Base-by-base conservation (phyloP, 306 rosid genomes). In the Citrullus mucosospermus region DNA sequence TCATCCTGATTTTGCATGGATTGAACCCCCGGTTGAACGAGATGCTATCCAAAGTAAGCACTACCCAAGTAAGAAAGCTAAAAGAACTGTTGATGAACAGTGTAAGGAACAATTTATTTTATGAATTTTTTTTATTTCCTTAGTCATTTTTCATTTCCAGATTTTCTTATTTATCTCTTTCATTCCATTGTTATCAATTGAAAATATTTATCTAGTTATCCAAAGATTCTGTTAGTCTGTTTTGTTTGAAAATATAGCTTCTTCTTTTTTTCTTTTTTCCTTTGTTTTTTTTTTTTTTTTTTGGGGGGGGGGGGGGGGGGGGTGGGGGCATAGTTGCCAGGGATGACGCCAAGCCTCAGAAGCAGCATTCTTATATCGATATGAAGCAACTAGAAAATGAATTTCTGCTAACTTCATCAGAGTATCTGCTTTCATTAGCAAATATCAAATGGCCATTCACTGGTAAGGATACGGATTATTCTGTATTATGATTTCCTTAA, bases 1-100 rank as follows among this genome's bases (percentile, higher is more conserved):
- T 85, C 97, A 85, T 79, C 96, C 96, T 76, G 89, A 89, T 59
- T 88, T 84, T 86, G 91, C 96, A 34, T 95, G 97, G 93, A 88
- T 95, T 83, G 98, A 89, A 87, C 85, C 84, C 78, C 85, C 80
- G 59, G 81, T 82, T 30, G 96, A 90, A 38, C 87, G 84, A 80
- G 85, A 82, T 80, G 73, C 86, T 81, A 86, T 80, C 80, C 83
- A 61, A 48, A 80, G 80, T 6, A 88, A 84, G 84, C 87, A 87
- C 69, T 88, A 86, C 82, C 98, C 93, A 11, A 86, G 81, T 82
- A 88, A 95, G 89, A 95, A 87, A 85, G 96, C 89, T 79, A 92
- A 73, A 88, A 83, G 85, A 83, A 83, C 88, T 56, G 80, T 57
- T 20, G 90, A 86, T 60, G 90, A 84, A 80, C 85, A 88, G 69